Evolutionary conservation across 2,329 filamentous ascomycete species (phyloP), one percentile per base, ranked within the genome.

Genomic region (Pseudocercospora macadamiae): DNA sequence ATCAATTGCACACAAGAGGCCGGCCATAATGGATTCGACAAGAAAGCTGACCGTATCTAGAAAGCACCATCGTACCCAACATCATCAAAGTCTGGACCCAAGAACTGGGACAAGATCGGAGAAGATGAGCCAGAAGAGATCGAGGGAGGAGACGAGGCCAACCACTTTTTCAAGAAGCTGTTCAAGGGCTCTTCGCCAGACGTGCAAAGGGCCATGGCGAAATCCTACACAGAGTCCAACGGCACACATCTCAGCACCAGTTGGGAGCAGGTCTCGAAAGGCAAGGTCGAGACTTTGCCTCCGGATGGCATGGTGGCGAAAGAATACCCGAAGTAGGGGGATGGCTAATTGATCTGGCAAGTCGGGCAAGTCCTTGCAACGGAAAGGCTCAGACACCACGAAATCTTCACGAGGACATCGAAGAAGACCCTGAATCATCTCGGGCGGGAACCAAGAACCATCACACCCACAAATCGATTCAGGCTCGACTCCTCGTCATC

Each of bases 201-300:
- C 67, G 90, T 91, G 59, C 86, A 87, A 71, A 86, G 92, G 1
- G 95, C 95, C 7, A 99, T 99, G 95, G 91, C 96, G 86, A 99
- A 99, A 84, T 96, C 91, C 71, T 97, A 91, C 70, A 82, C 86
- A 12, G 93, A 99, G 80, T 97, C 93, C 75, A 95, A 96, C 67
- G 95, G 95, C 3, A 99, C 95, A 0, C 85, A 90, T 2, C 78
- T 99, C 51, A 97, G 91, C 75, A 99, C 95, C 0, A 91, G 93
- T 73, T 99, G 95, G 95, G 76, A 79, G 8, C 89, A 96, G 62
- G 93, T 97, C 18, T 84, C 85, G 51, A 83, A 81, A 63, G 86
- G 85, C 16, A 88, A 78, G 21, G 89, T 97, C 23, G 85, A 90
- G 71, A 89, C 87, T 0, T 76, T 80, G 32, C 89, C 91, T 7